phyloP scores from a whole-genome alignment of 139 green algal genomes.

The Haematococcus lacustris region DNA sequence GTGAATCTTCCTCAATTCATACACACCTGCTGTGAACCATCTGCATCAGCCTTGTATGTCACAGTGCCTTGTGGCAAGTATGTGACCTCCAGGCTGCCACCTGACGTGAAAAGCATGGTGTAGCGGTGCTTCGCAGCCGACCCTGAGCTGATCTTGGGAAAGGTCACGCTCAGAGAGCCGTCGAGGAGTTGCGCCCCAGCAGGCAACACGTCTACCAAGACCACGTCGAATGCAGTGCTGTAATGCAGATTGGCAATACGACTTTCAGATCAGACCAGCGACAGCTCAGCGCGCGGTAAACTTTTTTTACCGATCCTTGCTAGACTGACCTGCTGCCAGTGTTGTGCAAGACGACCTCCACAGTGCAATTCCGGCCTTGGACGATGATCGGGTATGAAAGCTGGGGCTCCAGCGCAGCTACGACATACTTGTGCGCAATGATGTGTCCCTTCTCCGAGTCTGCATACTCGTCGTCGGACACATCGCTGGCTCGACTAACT shows the following conservation, averaged over 20 bases:
- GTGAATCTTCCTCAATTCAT: background rate
- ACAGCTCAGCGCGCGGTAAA: too few relatives aligned
- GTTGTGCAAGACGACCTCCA: slow-evolving; percentile 5
- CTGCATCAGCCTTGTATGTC: slow-evolving; percentile 3
- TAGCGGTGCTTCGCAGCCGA: background rate
- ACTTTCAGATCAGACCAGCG: too few relatives aligned
- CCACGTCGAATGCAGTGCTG: slow-evolving; percentile 4
- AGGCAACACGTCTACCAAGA: background rate
- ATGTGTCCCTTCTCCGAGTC: slow-evolving; percentile 63
- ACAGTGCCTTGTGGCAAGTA: slow-evolving; percentile 3
- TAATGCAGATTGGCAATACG: too few relatives aligned
- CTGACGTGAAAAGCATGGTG: slow-evolving; percentile 5
- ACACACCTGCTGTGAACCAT: background rate
- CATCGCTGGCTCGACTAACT: too few relatives aligned
- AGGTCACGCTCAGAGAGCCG: background rate
- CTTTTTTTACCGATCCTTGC: too few relatives aligned
- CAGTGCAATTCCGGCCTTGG: slow-evolving; percentile 8
- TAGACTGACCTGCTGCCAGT: background rate
- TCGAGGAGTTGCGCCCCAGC: slow-evolving; percentile 1
- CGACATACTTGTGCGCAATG: slow-evolving; percentile 6
- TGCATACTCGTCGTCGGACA: background rate
- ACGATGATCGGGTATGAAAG: slow-evolving; percentile 8
- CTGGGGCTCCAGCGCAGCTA: background rate
- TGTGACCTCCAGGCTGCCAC: background rate
- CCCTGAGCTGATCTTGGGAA: slow-evolving; percentile 2